Evolutionary conservation across 2,329 filamentous ascomycete species (phyloP), one percentile per base, ranked within the genome.

Genomic region (Ilyonectria mors-panacis): DNA sequence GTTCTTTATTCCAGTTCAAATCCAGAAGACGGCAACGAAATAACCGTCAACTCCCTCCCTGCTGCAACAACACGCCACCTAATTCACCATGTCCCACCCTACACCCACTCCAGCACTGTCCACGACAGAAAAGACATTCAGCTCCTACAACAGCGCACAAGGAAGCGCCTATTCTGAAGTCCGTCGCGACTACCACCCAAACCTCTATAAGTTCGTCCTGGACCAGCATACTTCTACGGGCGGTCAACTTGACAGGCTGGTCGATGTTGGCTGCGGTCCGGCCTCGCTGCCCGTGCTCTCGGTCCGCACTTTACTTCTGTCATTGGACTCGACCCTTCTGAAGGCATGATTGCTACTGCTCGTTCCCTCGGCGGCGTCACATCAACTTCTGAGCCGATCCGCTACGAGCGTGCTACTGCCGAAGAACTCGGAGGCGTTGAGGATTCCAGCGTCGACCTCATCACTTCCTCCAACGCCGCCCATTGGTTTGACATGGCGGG

Each of bases 251-350:
- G 73, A 78, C 33, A 79, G 77, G 3, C 67, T 88, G 0, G 73
- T 89, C 13, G 88, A 91, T 67, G 77, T 90, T 6, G 88, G 88
- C 35, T 89, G 87, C 71, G 88, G 88, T 0, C 87, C 0, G 88
- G 88, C 4, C 84, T 77, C 13, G 85, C 84, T 0, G 81, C 81
- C 0, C 81, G 83, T 2, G 79, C 78, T 6, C 80, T 90, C 1
- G 83, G 84, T 0, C 75, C 78, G 0, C 79, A 79, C 37, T 90
- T 90, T 72, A 63, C 73, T 1, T 74, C 80, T 28, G 84, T 79
- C 8, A 76, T 85, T 17, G 89, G 87, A 6, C 71, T 87, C 13
- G 88, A 91, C 67, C 81, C 87, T 0, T 83, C 85, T 2, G 77
- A 79, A 15, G 84, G 82, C 47, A 91, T 90, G 88, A 85, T 90